A percentile compares a stretch with the other conserved stretches of the same genome.
Conservation (phyloP, 371 early-diverging fungal species). For the Mucor mucedo region DNA sequence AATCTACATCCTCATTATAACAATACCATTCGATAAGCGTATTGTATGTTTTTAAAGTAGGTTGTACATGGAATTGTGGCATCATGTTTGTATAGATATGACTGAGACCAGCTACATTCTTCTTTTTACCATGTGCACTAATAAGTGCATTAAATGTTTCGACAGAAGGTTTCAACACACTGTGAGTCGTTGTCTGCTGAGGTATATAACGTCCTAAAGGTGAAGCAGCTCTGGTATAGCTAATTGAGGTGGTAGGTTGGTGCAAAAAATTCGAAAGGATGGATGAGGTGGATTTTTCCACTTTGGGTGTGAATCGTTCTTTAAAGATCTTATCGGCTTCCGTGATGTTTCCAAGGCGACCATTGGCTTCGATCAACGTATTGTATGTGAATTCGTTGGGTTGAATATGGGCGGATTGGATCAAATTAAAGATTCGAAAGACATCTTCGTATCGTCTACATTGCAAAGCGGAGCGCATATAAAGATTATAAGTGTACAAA, state of each 20-base stretch:
- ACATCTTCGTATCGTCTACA: conserved; percentile 31
- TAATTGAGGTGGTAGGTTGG: conserved; percentile 3
- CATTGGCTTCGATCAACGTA: conserved; percentile 48
- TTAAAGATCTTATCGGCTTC: conserved; percentile 42
- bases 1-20: conserved; percentile 32
- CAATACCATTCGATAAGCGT: conserved; percentile 50
- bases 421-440: conserved; percentile 31
- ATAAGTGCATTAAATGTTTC: conserved; percentile 47
- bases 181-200: not conserved
- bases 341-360: conserved; percentile 35
- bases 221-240: conserved; percentile 10
- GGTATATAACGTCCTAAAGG: conserved; percentile 22
- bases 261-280: conserved; percentile 12
- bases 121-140: conserved; percentile 46
- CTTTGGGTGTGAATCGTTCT: conserved; percentile 21
- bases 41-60: conserved; percentile 37
- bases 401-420: conserved; percentile 24
- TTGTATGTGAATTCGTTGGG: conserved; percentile 45
- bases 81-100: conserved; percentile 46
- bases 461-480: conserved; percentile 46
- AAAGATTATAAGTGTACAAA: conserved; percentile 44
- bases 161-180: conserved; percentile 26
- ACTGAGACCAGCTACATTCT: conserved; percentile 32
- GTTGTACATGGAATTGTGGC: conserved; percentile 32
- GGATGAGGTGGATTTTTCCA: conserved; percentile 5